A percentile compares a stretch with the other conserved stretches of the same genome.
These are phyloP conservation scores for Diplogelasinospora grovesii DNA, from an alignment of 495 filamentous ascomycete genomes.

Conservation along the genomic window DNA sequence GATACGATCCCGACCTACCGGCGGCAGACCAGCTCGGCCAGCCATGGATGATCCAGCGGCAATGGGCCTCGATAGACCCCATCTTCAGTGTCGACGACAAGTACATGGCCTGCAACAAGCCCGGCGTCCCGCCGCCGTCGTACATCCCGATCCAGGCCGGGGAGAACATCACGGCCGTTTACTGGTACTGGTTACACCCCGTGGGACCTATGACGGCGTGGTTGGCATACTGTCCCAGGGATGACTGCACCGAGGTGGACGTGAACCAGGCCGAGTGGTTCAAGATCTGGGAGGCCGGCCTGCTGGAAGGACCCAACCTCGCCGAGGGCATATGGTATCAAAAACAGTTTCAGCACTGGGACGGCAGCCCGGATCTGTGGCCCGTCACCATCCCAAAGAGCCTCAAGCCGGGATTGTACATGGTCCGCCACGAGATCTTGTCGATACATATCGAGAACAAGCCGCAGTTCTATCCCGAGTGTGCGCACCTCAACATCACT, in stretches of 20 bases:
- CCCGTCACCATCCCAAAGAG: conserved; percentile 40
- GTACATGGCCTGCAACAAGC: conserved; percentile 37
- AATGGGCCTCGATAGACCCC: conserved; percentile 39
- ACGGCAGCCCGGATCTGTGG: conserved; percentile 38
- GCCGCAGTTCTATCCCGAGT: conserved; percentile 53
- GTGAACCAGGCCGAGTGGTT: conserved; percentile 39
- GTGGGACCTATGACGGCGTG: conserved; percentile 47
- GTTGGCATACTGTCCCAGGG: conserved; percentile 36
- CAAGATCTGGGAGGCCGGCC: conserved; percentile 47
- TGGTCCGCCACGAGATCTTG: conserved; percentile 50
- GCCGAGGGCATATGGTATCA: conserved; percentile 49
- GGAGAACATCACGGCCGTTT: conserved; percentile 38
- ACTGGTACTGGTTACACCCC: conserved; percentile 48
- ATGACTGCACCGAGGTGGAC: conserved; percentile 32
- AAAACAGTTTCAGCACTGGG: conserved; percentile 43
- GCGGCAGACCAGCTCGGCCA: conserved; percentile 30
- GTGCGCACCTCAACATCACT: conserved; percentile 46
- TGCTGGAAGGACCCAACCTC: conserved; percentile 39
- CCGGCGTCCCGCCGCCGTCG: conserved; percentile 32
- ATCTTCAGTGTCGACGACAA: conserved; percentile 33
- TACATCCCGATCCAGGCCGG: conserved; percentile 39
- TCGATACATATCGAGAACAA: conserved; percentile 45
- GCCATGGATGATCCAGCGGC: conserved; percentile 39
- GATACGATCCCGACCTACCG: conserved; percentile 35
- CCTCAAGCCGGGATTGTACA: conserved; percentile 43